These are phyloP conservation scores for Eimeria sp. DNA, from an alignment of 169 alveolate species.

Conservation along the genomic window DNA sequence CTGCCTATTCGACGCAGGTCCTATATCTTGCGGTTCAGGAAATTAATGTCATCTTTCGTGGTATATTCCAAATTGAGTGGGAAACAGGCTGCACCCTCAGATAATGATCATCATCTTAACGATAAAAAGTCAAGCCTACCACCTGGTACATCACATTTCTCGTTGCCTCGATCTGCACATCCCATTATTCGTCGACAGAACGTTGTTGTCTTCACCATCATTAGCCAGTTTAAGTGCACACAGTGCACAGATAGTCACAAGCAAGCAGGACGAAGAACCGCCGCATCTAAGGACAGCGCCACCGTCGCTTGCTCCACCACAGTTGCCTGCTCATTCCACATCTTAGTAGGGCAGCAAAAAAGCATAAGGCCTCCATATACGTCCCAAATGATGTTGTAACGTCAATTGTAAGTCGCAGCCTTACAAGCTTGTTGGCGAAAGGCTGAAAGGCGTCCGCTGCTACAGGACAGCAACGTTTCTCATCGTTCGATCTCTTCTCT, in stretches of 20 bases:
- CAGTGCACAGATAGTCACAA: not conserved
- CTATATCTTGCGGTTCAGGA: not conserved
- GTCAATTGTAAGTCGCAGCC: not conserved
- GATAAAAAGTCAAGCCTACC: not conserved
- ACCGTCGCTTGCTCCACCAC: not conserved
- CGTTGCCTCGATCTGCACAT: not conserved
- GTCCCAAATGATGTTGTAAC: not conserved
- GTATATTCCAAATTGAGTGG: not conserved
- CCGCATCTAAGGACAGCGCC: too few species aligned
- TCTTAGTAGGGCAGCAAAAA: not conserved
- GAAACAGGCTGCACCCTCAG: not conserved
- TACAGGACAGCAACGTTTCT: not conserved
- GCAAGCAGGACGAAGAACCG: not conserved
- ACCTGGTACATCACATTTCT: not conserved
- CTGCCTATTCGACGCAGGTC: not conserved
- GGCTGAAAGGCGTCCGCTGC: not conserved
- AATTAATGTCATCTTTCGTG: not conserved
- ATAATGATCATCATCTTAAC: not conserved
- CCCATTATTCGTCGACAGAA: not conserved
- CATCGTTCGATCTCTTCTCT: not conserved
- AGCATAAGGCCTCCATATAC: not conserved
- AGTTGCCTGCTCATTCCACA: not conserved
- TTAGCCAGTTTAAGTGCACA: not conserved
- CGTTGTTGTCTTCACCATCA: not conserved
- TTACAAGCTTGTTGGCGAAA: not conserved